Evolutionary conservation across 139 green algal genomes (phyloP), one percentile per base, ranked within the genome.

Genomic region (Tetradesmus lagerheimii): DNA sequence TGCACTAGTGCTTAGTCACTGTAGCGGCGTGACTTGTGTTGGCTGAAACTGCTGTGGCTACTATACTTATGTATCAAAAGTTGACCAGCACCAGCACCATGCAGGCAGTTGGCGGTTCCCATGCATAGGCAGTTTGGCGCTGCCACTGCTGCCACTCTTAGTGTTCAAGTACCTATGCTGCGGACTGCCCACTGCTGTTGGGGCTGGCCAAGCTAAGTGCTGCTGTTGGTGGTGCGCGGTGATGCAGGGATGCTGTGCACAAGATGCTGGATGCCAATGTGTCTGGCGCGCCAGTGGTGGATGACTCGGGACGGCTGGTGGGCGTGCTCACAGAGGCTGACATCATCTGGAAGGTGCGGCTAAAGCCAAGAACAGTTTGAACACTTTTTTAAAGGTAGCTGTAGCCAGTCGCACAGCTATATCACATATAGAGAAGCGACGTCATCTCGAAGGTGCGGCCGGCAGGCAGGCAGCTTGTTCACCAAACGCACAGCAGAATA

Each of bases 321-420:
- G 91, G 91, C 12, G 62, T 93, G 2, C 80, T 93, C 0, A 81
- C 88, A 47, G 91, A 93, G 67, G 86, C 38, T 34, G 91, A 93
- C 27, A 37, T 93, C 20, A 93, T 93, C 83, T 91, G 83, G 84
- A 93, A 93, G 88, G 88, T 85, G 23, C 38, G 81, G 1, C 79
- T 18, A 45, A 9, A 57, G 45, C 45, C n/a, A n/a, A 53, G 2
- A 53, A 43, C 76, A 34, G 4, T 5, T n/a, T n/a, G n/a, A n/a
- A n/a, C n/a, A n/a, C n/a, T n/a, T n/a, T n/a, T n/a, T n/a, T n/a
- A n/a, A n/a, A n/a, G n/a, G n/a, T n/a, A n/a, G n/a, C n/a, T n/a
- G n/a, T n/a, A n/a, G n/a, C n/a, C n/a, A n/a, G n/a, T n/a, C n/a
- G n/a, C n/a, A n/a, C n/a, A n/a, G n/a, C n/a, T n/a, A n/a, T n/a